Base-by-base conservation (phyloP, 1,284 basidiomycete species). In the Porogramme epimiltina region DNA sequence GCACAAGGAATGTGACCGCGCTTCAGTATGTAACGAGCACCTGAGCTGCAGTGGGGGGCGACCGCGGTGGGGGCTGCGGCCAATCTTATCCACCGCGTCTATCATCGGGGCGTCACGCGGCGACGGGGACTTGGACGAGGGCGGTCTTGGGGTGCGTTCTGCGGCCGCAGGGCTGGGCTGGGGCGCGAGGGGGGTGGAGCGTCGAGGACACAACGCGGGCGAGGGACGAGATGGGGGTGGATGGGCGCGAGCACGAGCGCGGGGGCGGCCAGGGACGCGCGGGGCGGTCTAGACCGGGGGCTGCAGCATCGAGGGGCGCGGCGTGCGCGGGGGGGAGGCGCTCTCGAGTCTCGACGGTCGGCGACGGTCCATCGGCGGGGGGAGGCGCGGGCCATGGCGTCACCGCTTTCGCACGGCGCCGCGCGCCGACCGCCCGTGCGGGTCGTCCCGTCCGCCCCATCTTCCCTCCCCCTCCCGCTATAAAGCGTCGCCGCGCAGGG, bases 381-480 rank as follows among this genome's bases (percentile, higher is more conserved):
- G 22, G 36, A 36, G 43, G 22, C 45, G 28, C 18, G 22, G 25
- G 25, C 10, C 16, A 49, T 49, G 47, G 47, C 50, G 50, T 51
- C 50, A 51, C 37, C 8, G n/a, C 18, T 13, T 50, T 51, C 49
- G 49, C 49, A 51, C 43, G n/a, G n/a, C n/a, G n/a, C n/a, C n/a
- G 50, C 13, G 16, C 34, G 13, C 34, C 9, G 9, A 37, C 34
- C n/a, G 9, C n/a, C 34, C 34, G 13, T 31, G 8, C 6, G 9
- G 13, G 34, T 16, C 34, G 9, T 37, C 28, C 22, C 15, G 28
- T 34, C 34, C 45, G 5, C 15, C 11, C 24, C 44, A 34, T 40
- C 34, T 25, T 45, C 19, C 42, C 38, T 31, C 46, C 42, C 20
- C 15, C 26, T 16, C n/a, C 16, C 34, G 33, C 41, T 48, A 52